A percentile compares a stretch with the other conserved stretches of the same genome.
Conservation (phyloP, 2,329 filamentous ascomycete species). For the Cadophora sp. region DNA sequence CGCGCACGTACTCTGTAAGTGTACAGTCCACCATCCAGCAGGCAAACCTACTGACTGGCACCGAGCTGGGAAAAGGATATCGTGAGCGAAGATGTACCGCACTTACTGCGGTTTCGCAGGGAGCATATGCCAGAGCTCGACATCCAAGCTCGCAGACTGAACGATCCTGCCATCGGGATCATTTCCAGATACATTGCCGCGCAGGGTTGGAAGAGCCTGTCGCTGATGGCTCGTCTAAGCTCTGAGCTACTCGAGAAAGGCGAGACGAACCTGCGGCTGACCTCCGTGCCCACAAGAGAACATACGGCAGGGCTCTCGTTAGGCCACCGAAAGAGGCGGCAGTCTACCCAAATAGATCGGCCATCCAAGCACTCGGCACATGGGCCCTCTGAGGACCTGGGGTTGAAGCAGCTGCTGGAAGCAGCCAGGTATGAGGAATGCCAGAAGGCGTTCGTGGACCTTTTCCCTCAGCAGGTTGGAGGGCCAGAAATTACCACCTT, state of each 20-base stretch:
- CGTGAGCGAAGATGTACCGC: neutral
- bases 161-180: neutral
- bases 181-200: neutral
- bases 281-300: neutral
- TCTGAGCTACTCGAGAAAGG: neutral
- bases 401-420: neutral
- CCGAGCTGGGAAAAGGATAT: slow-evolving; percentile 3
- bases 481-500: slow-evolving; percentile 1
- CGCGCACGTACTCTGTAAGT: slow-evolving; percentile 1
- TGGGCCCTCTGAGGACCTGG: neutral
- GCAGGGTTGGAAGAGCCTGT: neutral
- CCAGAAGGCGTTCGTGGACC: neutral
- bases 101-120: neutral
- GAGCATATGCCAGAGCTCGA: neutral
- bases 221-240: neutral
- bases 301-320: neutral
- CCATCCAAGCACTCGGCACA: neutral
- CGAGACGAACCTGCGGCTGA: no score
- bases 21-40: neutral
- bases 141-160: neutral
- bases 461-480: neutral
- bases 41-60: neutral
- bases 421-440: neutral
- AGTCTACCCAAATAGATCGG: neutral
- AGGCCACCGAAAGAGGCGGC: neutral